Base-by-base conservation (phyloP, 148 eudicot species). In the Oxyria digyna region DNA sequence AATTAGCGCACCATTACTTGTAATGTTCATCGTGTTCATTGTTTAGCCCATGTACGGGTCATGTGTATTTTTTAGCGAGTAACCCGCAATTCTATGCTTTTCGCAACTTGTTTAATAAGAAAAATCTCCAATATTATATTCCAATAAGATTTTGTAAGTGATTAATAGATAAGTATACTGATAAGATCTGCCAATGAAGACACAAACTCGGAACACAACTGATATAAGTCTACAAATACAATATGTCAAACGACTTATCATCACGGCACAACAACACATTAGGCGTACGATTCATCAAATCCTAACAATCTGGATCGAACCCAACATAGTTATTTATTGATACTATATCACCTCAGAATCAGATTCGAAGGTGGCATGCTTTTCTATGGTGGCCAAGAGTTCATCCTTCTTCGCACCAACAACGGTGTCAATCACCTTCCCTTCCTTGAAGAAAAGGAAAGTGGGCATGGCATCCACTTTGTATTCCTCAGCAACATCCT, bases 361-460 rank as follows among this genome's bases (percentile, higher is more conserved):
- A 59, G 31, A 4, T n/a, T n/a, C 18, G 1, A 20, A 8, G 18
- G 37, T 4, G 65, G 35, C 10, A 59, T 59, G 38, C 35, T 0
- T 6, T 14, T 15, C 21, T 29, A 59, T 59, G 3, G 17, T 2
- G 0, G 2, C 4, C 6, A 0, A 0, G 38, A 59, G 65, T 15
- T 59, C 65, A 6, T 59, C 65, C 65, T 59, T 59, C 37, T 9
- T 59, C 37, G 65, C 38, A 27, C 65, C 65, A 37, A 59, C 65
- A 29, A 59, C 35, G 0, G 6, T 59, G 8, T 59, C 38, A 27
- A 59, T 17, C 38, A 27, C 65, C 38, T 59, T 27, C 20, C 65
- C 65, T 1, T 59, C 35, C 21, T 59, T 59, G 17, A 59, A 0
- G 8, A 59, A 6, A 59, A 59, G 1, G 10, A 59, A 59, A 10